Base-by-base conservation (phyloP, 2,329 filamentous ascomycete genomes). In the Whalleya microplaca region DNA sequence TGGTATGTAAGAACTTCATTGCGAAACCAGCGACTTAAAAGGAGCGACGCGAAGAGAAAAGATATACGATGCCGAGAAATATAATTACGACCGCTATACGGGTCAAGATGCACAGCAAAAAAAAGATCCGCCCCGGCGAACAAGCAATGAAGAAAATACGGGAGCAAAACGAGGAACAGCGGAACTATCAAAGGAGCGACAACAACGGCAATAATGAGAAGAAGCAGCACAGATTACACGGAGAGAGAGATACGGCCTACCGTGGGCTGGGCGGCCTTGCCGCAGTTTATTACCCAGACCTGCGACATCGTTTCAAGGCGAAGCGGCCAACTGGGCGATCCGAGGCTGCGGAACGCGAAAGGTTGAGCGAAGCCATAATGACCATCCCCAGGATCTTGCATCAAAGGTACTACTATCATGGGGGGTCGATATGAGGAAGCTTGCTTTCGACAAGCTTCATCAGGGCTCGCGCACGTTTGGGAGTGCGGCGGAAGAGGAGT, bases 1-100 rank as follows among this genome's bases (percentile, higher is more conserved):
- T 69, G 45, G 70, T 58, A 45, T 56, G 62, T 37, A 65, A 40
- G 55, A 72, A 65, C 64, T 70, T 76, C 69, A 77, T 78, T 53
- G 56, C 71, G 58, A 53, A 29, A 40, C 41, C 42, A 37, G 40
- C 41, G 29, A 43, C 40, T 19, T 27, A 16, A 40, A 55, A 51
- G 29, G 49, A 56, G 32, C 5, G 53, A 59, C 40, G 21, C 16
- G 41, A 52, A 56, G 18, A 32, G 45, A 53, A n/a, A n/a, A n/a
- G n/a, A n/a, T n/a, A n/a, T n/a, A n/a, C n/a, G n/a, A 32, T 19
- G 9, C 18, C 9, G 14, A 53, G 32, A 20, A 42, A 55, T 12
- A 37, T 41, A 47, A 54, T 56, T 20, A 50, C 18, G 14, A 56
- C 48, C 19, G 43, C 51, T 56, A 42, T 48, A 51, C 55, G 18